These are phyloP conservation scores for Usnea hakonensis DNA, from an alignment of 495 filamentous ascomycete species.

Conservation along the genomic window DNA sequence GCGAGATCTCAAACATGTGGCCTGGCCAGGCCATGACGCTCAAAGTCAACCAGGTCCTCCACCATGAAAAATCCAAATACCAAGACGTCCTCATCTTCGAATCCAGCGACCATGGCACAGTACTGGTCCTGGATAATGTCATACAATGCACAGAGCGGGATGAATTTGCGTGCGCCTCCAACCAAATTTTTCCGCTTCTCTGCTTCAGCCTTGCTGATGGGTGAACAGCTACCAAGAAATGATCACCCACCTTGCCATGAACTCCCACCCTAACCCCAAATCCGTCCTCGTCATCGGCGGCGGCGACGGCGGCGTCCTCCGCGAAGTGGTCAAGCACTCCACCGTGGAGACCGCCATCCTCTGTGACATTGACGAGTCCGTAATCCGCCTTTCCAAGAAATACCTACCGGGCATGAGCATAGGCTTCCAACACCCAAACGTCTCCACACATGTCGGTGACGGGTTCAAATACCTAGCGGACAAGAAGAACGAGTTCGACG, in stretches of 20 bases:
- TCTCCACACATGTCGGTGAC: slow-evolving; percentile 85
- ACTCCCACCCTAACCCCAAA: slow-evolving; percentile 95
- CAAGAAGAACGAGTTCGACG: slow-evolving; percentile 91
- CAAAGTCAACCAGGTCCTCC: slow-evolving; percentile 92
- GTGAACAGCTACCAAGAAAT: slow-evolving; percentile 86
- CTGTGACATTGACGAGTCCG: slow-evolving; percentile 99
- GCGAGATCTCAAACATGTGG: slow-evolving; percentile 96
- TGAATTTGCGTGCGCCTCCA: slow-evolving; percentile 69
- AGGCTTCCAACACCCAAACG: slow-evolving; percentile 87
- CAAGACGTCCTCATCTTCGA: slow-evolving; percentile 98
- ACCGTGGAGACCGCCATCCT: slow-evolving; percentile 86
- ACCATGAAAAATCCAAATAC: slow-evolving; percentile 98
- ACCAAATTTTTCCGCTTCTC: background rate
- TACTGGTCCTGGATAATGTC: slow-evolving; percentile 97
- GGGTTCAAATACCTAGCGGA: slow-evolving; percentile 96
- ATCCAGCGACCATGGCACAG: slow-evolving; percentile 90
- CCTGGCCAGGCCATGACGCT: slow-evolving; percentile 98
- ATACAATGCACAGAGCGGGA: slow-evolving; percentile 98
- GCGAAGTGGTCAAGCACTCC: slow-evolving; percentile 97
- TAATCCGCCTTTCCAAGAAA: slow-evolving; percentile 97
- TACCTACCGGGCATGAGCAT: slow-evolving; percentile 93
- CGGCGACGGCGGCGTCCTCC: slow-evolving; percentile 92
- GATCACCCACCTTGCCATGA: slow-evolving; percentile 98
- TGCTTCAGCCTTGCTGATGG: slow-evolving; percentile 5
- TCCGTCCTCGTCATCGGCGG: slow-evolving; percentile 97